These are phyloP conservation scores for Arbutus unedo DNA, from an alignment of 148 eudicot species.

Conservation along the genomic window DNA sequence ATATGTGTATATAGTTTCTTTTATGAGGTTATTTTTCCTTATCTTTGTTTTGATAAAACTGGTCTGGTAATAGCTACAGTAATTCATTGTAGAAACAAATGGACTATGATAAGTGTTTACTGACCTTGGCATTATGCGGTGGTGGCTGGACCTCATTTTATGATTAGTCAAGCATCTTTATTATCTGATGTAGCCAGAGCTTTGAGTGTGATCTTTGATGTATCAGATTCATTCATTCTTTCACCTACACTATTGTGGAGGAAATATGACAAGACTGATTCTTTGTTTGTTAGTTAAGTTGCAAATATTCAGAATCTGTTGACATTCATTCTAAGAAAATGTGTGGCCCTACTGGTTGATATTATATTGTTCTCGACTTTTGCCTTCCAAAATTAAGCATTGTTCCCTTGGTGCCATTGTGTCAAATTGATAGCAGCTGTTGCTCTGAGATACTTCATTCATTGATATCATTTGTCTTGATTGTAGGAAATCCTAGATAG, in stretches of 20 bases:
- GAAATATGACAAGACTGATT: background rate
- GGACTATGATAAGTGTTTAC: background rate
- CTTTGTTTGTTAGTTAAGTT: background rate
- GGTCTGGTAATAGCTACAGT: background rate
- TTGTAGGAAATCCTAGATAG: constrained; percentile 74
- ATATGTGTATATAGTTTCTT: background rate
- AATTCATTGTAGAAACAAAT: background rate
- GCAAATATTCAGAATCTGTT: constrained; percentile 10
- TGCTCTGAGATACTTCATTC: background rate
- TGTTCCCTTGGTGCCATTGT: too few relatives aligned
- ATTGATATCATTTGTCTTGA: constrained; percentile 12
- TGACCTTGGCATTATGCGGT: background rate
- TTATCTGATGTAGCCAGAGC: background rate
- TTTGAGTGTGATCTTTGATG: background rate
- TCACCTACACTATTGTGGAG: background rate
- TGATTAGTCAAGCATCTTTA: background rate
- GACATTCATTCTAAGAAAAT: background rate
- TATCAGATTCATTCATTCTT: background rate
- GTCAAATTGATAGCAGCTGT: background rate
- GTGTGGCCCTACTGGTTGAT: background rate
- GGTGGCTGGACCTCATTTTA: background rate
- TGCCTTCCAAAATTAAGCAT: background rate
- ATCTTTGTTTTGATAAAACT: background rate
- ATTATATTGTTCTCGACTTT: background rate
- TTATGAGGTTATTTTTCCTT: background rate